Base-by-base conservation (phyloP, 2,329 filamentous ascomycete genomes). In the Paracamarosporium sp. region DNA sequence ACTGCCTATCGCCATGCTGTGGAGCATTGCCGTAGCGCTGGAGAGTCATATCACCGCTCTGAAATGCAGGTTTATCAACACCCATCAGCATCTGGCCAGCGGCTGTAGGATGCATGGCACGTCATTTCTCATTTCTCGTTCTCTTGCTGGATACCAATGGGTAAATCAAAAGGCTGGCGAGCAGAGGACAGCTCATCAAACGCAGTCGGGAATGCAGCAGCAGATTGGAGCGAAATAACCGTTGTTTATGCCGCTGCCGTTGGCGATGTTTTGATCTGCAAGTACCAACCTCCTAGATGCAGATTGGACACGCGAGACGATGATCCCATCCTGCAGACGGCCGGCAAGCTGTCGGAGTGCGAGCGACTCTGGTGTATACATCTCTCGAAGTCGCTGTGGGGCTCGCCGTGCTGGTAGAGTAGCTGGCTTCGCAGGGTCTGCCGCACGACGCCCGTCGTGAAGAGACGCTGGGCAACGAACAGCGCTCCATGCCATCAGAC, bases 221-320 rank as follows among this genome's bases (percentile, higher is more conserved):
- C 25, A 47, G 43, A 56, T 50, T 53, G 50, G 55, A 50, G 55
- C 27, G 25, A 36, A n/a, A 38, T 47, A 30, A 33, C 48, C 41
- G 38, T 54, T 57, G 47, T 60, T 62, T 57, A 62, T 61, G 57
- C 60, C 57, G 61, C 41, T 43, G 48, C 50, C 66, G 63, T 56
- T 65, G 69, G 55, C 64, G 59, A 64, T 60, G 62, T 62, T 59
- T 56, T 69, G 62, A 61, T 60, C 61, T 67, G 68, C 68, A 62
- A 59, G 47, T 55, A 60, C 68, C 69, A 71, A 57, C 69, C 66
- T 63, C 68, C 62, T 60, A 38, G 57, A 55, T 46, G 61, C 56
- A 54, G 57, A 69, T 66, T 69, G 64, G 62, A 46, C 28, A 50
- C 47, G 35, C 25, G 25, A 20, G 20, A 24, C n/a, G 48, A 46